Evolutionary conservation across 805 yeast species (phyloP), one percentile per base, ranked within the genome.

Genomic region (Hanseniaspora singularis): DNA sequence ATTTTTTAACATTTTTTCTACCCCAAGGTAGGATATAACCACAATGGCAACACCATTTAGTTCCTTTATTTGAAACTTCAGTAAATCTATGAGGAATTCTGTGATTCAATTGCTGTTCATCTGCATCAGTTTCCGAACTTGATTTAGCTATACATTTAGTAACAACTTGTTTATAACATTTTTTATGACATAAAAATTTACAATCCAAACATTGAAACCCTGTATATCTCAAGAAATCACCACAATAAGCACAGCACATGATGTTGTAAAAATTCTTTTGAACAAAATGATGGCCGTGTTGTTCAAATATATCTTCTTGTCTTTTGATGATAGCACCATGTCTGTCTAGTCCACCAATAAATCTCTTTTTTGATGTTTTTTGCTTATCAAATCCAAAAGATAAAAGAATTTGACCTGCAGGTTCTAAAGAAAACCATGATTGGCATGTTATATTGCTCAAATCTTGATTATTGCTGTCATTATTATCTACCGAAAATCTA

Each of bases 31-130:
- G 70, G 44, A 92, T 79, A 60, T 86, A 86, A 51, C 99, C 99
- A 72, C 99, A 92, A 62, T 92, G 99, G 56, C 97, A 92, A 66
- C 99, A 92, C 99, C 99, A 92, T 60, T 89, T 88, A 2, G 99
- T 94, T 56, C 96, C 94, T 64, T 87, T 79, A 59, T 92, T 92
- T 15, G 92, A 74, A 23, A 78, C 76, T n/a, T 89, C 88, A 54
- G 84, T 95, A 62, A 89, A 89, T 61, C 96, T 77, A 62, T 92
- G 99, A 30, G 98, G 98, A 55, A 92, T 92, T 53, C 95, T 82
- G 63, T 92, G 97, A 58, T 92, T 92, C 62, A 92, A 74, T 62
- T 84, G 79, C 19, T 83, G 75, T 54, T 80, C 89, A 58, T 81
- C 87, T 2, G 76, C 70, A 58, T 79, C 84, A 37, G 70, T 63